Percentiles rank a stretch among this genome's conserved stretches.
Evolutionary conservation across 2,329 filamentous ascomycete genomes (phyloP).

Genomic region (Pleurostoma richardsiae): DNA sequence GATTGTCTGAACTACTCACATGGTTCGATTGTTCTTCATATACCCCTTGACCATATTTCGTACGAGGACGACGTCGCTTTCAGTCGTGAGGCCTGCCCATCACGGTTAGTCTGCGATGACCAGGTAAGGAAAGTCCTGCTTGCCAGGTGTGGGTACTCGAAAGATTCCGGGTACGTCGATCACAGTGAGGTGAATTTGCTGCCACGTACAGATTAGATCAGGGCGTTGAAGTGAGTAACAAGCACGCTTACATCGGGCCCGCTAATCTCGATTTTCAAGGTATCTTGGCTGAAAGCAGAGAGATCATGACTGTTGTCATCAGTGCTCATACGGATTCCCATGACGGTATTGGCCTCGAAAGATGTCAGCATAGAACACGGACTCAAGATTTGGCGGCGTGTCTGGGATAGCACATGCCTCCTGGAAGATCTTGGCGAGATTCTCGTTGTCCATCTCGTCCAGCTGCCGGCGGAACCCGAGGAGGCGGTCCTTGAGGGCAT

Average conservation of each 20-base stretch:
- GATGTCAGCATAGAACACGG: no score
- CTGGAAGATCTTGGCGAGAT: conserved; percentile 24
- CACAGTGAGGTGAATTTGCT: conserved; percentile 40
- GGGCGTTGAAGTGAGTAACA: no score
- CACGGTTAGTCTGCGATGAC: no score
- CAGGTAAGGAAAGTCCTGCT: conserved; percentile 4
- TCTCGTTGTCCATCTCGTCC: conserved; percentile 24
- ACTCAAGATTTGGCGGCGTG: no score
- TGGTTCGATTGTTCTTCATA: conserved; percentile 40
- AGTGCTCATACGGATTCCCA: conserved; percentile 26
- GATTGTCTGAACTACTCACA: conserved; percentile 12
- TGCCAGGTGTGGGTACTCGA: conserved; percentile 27
- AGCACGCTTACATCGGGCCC: conserved; percentile 25
- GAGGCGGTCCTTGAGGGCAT: conserved; percentile 14
- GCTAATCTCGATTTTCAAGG: conserved; percentile 36
- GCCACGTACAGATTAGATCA: no score
- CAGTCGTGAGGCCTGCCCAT: conserved; percentile 24
- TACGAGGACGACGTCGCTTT: conserved; percentile 37
- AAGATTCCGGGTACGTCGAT: conserved; percentile 54
- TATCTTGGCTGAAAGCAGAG: conserved; percentile 39
- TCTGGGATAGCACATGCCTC: no score
- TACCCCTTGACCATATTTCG: conserved; percentile 40
- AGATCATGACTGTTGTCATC: conserved; percentile 6
- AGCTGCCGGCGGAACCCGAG: conserved; percentile 25
- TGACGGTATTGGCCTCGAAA: conserved; percentile 18